Base-by-base conservation (phyloP, 2,329 filamentous ascomycete species). In the Colletotrichum tamarilloi region DNA sequence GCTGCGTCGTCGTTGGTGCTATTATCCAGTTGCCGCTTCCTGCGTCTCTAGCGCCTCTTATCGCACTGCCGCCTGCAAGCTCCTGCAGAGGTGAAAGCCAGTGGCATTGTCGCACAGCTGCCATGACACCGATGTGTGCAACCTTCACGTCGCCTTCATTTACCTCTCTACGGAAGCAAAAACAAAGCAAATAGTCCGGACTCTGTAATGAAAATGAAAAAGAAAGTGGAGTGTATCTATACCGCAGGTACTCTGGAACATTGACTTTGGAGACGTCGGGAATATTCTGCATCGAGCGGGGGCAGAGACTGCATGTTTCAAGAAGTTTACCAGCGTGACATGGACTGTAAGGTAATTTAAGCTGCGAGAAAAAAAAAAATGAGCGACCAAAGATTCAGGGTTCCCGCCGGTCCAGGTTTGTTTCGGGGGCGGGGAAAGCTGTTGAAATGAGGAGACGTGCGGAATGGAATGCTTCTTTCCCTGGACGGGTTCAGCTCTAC, bases 381-480 rank as follows among this genome's bases (percentile, higher is more conserved):
- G 38, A n/a, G 49, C 67, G 35, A 28, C 26, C 30, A 59, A 38
- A 42, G 38, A 66, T 28, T 32, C 67, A 66, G 53, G 60, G 69
- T 53, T 49, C 38, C 66, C 53, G 30, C 49, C 30, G 32, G 53
- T 46, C 35, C 26, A 22, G 24, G 46, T 14, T 58, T 62, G 71
- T 73, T 73, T 73, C 71, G 62, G 71, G 49, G 49, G 71, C 57
- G 60, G 67, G 62, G 67, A 38, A 42, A n/a, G 22, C 59, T 66
- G 26, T 38, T 63, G 32, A 65, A 22, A 16, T 42, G 62, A 22
- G 22, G 55, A 68, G 19, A 49, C 42, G 42, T n/a, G 55, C 53
- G 55, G 70, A 59, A 65, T 70, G 62, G 70, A 59, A 65, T 70
- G 62, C 65, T 62, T 66, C 67, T 70, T 35, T 57, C 7, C 35